These are phyloP conservation scores for Leccinum broughii DNA, from an alignment of 768 basidiomycete genomes.

Conservation along the genomic window DNA sequence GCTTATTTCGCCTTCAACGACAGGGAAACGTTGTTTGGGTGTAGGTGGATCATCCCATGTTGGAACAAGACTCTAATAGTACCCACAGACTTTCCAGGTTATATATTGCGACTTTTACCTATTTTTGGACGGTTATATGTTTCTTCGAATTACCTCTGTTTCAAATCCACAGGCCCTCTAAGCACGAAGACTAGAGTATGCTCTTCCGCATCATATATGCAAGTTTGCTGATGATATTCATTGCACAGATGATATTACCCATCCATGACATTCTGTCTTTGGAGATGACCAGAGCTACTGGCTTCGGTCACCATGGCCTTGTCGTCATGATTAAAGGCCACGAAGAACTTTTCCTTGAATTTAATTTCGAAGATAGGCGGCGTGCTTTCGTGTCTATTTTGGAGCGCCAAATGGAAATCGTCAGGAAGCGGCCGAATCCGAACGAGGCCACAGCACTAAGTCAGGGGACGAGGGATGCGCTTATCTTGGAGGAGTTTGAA, in stretches of 20 bases:
- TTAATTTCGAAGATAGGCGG: conserved; percentile 77
- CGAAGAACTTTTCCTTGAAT: conserved; percentile 98
- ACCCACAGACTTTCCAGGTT: conserved; percentile 83
- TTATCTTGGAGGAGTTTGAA: conserved; percentile 86
- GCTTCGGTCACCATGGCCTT: conserved; percentile 88
- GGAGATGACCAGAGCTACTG: conserved; percentile 83
- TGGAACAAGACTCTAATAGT: conserved; percentile 9
- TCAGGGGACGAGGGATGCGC: conserved; percentile 64
- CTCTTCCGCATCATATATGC: conserved; percentile 7
- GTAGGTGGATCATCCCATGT: conserved; percentile 49
- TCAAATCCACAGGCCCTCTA: conserved; percentile 84
- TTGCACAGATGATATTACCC: conserved; percentile 86
- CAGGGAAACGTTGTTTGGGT: conserved; percentile 82
- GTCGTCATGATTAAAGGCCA: conserved; percentile 92
- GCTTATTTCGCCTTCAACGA: conserved; percentile 89
- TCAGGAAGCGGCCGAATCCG: conserved; percentile 47
- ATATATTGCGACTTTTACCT: conserved; percentile 87
- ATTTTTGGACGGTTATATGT: conserved; percentile 86
- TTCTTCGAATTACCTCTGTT: conserved; percentile 92
- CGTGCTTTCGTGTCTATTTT: conserved; percentile 74
- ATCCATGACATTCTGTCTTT: conserved; percentile 83
- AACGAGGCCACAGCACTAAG: conserved; percentile 47
- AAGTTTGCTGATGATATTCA: conserved; percentile 6
- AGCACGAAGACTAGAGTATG: conserved; percentile 80
- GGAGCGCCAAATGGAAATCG: conserved; percentile 78